Base-by-base conservation (phyloP, 129 eudicot genomes). In the Saposhnikovia divaricata region DNA sequence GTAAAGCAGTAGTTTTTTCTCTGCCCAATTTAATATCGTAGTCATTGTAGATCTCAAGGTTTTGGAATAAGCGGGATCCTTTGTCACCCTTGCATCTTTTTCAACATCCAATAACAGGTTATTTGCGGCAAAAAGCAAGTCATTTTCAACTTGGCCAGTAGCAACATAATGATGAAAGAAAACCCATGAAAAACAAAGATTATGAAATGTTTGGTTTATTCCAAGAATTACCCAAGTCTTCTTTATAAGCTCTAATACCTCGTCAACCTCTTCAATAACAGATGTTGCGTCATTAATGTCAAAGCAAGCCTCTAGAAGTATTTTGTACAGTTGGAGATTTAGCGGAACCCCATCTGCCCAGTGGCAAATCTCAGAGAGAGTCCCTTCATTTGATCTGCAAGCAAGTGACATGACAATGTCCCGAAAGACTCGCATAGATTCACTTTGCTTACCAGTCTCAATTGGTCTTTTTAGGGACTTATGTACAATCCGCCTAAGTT, bases 271-370 rank as follows among this genome's bases (percentile, higher is more conserved):
- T 61, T 96, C 99, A 31, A 96, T 85, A 25, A 96, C 86, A 23
- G 96, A 86, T 1, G 93, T 83, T 69, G 93, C 93, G 27, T 92
- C 95, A 75, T 82, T 90, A 46, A 80, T 55, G 84, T 96, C 98
- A 77, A 96, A 96, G 77, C 91, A 92, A 8, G 99, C 89, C 86
- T 96, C 98, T 42, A 92, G 88, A 84, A 96, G 93, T 81, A 86
- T 87, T 55, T 96, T 93, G 78, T 92, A 96, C 51, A 96, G 92
- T 65, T 92, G 84, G 78, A 96, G 93, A 85, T 96, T 96, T 68
- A 96, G 68, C 0, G 99, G 99, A 74, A 88, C 81, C 37, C 99
- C 99, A 68, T 96, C 98, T 14, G 98, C 99, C 99, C 99, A 96
- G 80, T 96, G 99, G 88, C 88, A 89, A 27, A 87, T 79, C 28